Evolutionary conservation across 1,139 yeast species (phyloP).

Genomic region (Zygotorulaspora mrakii): DNA sequence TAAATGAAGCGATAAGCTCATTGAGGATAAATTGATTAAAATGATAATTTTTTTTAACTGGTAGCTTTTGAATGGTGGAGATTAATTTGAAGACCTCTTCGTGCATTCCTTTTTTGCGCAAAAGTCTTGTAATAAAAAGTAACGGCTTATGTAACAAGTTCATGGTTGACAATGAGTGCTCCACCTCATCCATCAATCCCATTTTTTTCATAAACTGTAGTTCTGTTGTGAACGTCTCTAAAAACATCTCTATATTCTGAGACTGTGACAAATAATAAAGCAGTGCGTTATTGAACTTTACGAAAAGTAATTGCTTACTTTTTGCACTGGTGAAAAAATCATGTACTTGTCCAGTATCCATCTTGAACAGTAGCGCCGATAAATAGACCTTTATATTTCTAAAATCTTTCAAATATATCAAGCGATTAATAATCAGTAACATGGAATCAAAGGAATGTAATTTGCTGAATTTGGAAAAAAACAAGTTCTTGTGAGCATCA

Average conservation of each 20-base stretch:
- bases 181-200: conserved; percentile 4
- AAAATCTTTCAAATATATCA: conserved; percentile 20
- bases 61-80: conserved; percentile 14
- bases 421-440: conserved; percentile 17
- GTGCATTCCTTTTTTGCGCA: conserved; percentile 22
- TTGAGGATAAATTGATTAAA: conserved; percentile 23
- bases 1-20: conserved; percentile 23
- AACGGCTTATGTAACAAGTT: conserved; percentile 21
- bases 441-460: conserved; percentile 27
- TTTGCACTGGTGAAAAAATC: conserved; percentile 4
- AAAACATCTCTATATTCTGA: conserved; percentile 20
- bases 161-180: neutral
- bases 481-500: conserved; percentile 13
- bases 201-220: conserved; percentile 12
- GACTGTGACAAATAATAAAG: conserved; percentile 21
- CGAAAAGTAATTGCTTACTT: conserved; percentile 11
- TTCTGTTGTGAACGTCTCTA: conserved; percentile 17
- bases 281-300: conserved; percentile 22
- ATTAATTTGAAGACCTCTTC: conserved; percentile 24
- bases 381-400: conserved; percentile 25
- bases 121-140: conserved; percentile 17
- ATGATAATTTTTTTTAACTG: conserved; percentile 11
- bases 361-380: conserved; percentile 23
- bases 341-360: conserved; percentile 17
- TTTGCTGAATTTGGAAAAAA: conserved; percentile 21